phyloP scores from a whole-genome alignment of 768 basidiomycete genomes.

The Mycena kentingensis region DNA sequence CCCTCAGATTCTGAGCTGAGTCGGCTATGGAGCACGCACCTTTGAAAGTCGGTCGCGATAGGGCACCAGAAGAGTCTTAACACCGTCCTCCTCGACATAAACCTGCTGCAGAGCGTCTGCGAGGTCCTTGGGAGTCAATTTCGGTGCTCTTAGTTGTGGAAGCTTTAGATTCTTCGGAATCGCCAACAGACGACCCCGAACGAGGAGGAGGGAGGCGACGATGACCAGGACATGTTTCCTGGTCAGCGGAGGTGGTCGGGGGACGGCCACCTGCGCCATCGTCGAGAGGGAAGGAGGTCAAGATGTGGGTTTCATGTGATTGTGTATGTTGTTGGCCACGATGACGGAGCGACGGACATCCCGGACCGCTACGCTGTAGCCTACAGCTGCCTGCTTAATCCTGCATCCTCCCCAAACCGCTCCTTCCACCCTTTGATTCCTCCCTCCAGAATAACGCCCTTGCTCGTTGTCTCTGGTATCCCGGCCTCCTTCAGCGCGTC shows the following conservation, averaged over 20 bases:
- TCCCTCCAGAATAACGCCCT: conserved; percentile 12
- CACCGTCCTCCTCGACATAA: conserved; percentile 63
- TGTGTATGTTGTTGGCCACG: too few species aligned
- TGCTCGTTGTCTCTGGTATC: background rate
- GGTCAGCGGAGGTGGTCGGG: background rate
- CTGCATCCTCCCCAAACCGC: too few species aligned
- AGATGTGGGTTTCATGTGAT: too few species aligned
- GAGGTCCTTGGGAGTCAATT: conserved; percentile 43
- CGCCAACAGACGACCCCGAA: conserved; percentile 47
- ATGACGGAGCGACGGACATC: too few species aligned
- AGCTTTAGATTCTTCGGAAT: conserved; percentile 35
- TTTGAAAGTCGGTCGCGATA: conserved; percentile 64
- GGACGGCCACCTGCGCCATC: too few species aligned
- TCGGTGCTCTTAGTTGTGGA: conserved; percentile 30
- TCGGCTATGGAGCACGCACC: conserved; percentile 38
- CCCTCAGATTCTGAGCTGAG: background rate
- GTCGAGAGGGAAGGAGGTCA: too few species aligned
- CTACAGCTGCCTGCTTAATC: too few species aligned
- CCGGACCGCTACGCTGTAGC: too few species aligned
- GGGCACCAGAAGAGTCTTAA: conserved; percentile 66
- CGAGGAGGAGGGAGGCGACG: conserved; percentile 48
- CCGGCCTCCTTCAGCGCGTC: conserved; percentile 6
- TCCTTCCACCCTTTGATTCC: conserved; percentile 18
- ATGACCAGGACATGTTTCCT: conserved; percentile 38
- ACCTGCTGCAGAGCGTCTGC: conserved; percentile 57